These are phyloP conservation scores for Fusarium duplospermum DNA, from an alignment of 2,329 filamentous ascomycete species.

Conservation along the genomic window DNA sequence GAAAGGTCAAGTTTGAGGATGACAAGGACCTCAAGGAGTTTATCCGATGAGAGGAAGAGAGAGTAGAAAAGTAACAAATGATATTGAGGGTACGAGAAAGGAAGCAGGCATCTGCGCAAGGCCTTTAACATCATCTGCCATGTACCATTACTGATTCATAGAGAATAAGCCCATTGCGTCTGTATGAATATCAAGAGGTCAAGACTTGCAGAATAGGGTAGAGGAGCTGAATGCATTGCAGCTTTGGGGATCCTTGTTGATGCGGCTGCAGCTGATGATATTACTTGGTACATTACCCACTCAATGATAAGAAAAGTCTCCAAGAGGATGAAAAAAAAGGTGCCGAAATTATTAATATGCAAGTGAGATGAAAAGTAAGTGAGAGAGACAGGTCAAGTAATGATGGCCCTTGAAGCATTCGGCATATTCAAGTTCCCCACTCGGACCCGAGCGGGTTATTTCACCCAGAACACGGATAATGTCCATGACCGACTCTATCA, in stretches of 20 bases:
- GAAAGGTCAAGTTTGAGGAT: conserved; percentile 75
- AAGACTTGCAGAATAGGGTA: not conserved
- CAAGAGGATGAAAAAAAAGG: not conserved
- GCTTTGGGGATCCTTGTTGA: not conserved
- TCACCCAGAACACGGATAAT: not conserved
- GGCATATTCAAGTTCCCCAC: not conserved
- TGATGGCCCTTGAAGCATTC: not conserved
- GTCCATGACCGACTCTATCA: not conserved
- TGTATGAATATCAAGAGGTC: conserved; percentile 23
- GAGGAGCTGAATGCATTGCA: not conserved
- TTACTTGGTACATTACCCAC: not conserved
- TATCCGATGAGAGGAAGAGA: conserved; percentile 51
- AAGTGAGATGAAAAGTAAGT: not conserved
- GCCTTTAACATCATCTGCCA: conserved; percentile 9
- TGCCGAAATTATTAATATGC: not conserved
- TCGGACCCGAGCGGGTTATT: conserved; percentile 23
- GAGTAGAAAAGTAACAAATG: conserved; percentile 8
- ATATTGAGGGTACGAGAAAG: conserved; percentile 14
- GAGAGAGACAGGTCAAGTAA: not conserved
- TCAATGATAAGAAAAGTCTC: not conserved
- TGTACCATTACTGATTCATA: conserved; percentile 32
- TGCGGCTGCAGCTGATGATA: not conserved
- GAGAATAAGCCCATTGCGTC: conserved; percentile 16
- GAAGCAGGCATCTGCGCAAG: conserved; percentile 8
- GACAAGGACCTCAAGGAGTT: conserved; percentile 69